Evolutionary conservation across 176 grass and related monocot species (phyloP), one percentile per base, ranked within the genome.

Genomic region (Aegilops sharonensis): DNA sequence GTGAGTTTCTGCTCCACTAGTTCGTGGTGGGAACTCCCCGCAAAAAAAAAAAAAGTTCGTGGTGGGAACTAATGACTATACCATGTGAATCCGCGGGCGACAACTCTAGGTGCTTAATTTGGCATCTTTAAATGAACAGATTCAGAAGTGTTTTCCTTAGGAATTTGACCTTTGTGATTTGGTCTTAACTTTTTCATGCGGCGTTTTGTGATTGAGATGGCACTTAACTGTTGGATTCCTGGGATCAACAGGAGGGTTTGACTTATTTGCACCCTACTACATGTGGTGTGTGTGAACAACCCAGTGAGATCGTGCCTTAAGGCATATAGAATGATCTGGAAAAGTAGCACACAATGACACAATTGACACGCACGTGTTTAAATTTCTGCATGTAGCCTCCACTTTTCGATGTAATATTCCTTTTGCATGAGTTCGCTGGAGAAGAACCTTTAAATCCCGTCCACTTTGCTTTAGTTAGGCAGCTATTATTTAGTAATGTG

Each of bases 381-480:
- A 77, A 81, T 81, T 81, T 64, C 21, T 75, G 45, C 27, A 24
- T 77, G 56, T 50, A 62, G 69, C 71, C 25, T 85, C 27, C 12
- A 72, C 25, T 65, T 83, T 90, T 87, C 2, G 64, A 20, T 81
- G 64, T 13, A 39, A 81, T 81, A 88, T 85, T 88, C 82, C 48
- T 65, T 81, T 85, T 85, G 77, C 81, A 85, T 81, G 77, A 91
- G 31, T 66, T 91, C 77, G 63, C 64, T 69, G n/a, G 79, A 81
- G 62, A 75, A 31, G 74, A 59, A 71, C 54, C 65, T 82, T 91
- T 77, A 65, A 20, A 62, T 68, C 48, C 72, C 54, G 29, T 29
- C 52, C 12, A 70, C 40, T 88, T 91, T 62, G 52, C 81, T 88
- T 91, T 85, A 78, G 81, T 85, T 85, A 65, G 64, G 32, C 90